A percentile compares a stretch with the other conserved stretches of the same genome.
phyloP scores from a whole-genome alignment of 192 early-diverging fungal genomes.

The Phycomyces blakesleeanus region DNA sequence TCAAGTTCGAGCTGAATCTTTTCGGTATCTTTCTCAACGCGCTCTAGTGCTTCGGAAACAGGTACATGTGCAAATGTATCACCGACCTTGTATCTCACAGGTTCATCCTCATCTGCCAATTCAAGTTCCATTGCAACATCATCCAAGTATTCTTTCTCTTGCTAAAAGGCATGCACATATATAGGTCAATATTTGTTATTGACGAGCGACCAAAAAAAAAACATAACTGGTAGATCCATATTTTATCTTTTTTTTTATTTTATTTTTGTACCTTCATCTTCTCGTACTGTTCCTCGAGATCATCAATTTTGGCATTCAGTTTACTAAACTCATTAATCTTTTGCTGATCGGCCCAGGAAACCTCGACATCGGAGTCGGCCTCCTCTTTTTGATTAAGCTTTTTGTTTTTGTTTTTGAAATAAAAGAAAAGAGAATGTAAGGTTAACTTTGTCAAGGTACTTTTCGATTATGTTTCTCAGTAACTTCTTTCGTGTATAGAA shows the following conservation, averaged over 20 bases:
- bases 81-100: constrained; percentile 80
- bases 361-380: constrained; percentile 82
- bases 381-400: constrained; percentile 59
- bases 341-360: constrained; percentile 96
- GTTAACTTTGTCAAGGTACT: no score
- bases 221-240: no score
- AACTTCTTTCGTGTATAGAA: no score
- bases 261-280: constrained; percentile 85
- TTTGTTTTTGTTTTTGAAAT: no score
- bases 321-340: constrained; percentile 94
- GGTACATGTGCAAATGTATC: constrained; percentile 81
- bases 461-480: no score
- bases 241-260: no score
- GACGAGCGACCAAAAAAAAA: background rate
- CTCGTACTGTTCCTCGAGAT: constrained; percentile 75
- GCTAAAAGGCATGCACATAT: constrained; percentile 10
- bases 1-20: constrained; percentile 60
- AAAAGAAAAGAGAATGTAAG: no score
- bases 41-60: constrained; percentile 68
- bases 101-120: constrained; percentile 87
- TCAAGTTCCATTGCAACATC: constrained; percentile 92
- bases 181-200: constrained; percentile 11
- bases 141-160: constrained; percentile 90
- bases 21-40: constrained; percentile 62
- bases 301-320: constrained; percentile 72